A percentile compares a stretch with the other conserved stretches of the same genome.
Evolutionary conservation across 2,329 filamentous ascomycete species (phyloP).

Genomic region (Fusarium sacchari): DNA sequence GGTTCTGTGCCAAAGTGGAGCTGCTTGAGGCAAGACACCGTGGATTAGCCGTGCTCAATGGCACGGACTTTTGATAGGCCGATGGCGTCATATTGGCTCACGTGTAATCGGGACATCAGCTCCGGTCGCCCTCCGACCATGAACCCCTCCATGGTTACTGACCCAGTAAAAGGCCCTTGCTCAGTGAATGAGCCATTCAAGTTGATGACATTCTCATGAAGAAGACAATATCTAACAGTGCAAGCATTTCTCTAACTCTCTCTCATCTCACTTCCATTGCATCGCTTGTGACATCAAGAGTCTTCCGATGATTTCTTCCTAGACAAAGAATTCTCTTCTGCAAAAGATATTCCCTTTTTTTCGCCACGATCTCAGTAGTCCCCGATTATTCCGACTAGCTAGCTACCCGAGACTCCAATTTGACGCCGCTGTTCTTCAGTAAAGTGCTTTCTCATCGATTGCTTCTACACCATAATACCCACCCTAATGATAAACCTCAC

Average conservation of each 20-base stretch:
- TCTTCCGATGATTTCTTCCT: background rate
- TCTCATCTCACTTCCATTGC: background rate
- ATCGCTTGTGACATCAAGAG: background rate
- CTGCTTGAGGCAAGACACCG: background rate
- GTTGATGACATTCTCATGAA: background rate
- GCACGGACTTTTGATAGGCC: constrained; percentile 35
- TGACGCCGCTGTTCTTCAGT: constrained; percentile 58
- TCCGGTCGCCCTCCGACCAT: constrained; percentile 22
- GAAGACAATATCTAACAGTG: background rate
- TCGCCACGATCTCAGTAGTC: constrained; percentile 20
- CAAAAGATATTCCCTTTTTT: constrained; percentile 1
- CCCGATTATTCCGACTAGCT: constrained; percentile 20
- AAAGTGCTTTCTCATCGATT: constrained; percentile 56
- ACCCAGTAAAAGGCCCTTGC: background rate
- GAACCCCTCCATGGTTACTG: constrained; percentile 10
- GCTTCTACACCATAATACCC: constrained; percentile 65
- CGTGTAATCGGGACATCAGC: background rate
- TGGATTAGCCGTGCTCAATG: constrained; percentile 32
- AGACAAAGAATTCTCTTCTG: background rate
- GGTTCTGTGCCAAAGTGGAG: constrained; percentile 21
- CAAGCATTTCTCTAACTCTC: background rate
- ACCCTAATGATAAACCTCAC: constrained; percentile 59
- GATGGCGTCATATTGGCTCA: constrained; percentile 37
- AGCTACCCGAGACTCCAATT: constrained; percentile 32
- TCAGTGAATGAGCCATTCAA: background rate